phyloP scores from a whole-genome alignment of 805 yeast species.

The Phaffomyces antillensis region DNA sequence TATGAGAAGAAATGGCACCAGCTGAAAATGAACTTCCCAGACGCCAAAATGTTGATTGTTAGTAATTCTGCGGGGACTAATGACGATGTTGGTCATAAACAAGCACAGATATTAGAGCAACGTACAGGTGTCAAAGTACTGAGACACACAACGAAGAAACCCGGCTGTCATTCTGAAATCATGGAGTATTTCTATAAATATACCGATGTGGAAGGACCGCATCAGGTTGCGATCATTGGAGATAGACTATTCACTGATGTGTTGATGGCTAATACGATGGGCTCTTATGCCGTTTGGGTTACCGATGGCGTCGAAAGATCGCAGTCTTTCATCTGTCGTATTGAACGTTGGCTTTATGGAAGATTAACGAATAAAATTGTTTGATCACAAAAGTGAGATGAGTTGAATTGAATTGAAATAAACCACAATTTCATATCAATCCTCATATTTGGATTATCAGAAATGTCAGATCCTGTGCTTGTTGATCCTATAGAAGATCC shows the following conservation, averaged over 20 bases:
- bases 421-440: background rate
- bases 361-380: constrained; percentile 3
- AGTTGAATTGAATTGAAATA: background rate
- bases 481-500: background rate
- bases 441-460: too few species aligned
- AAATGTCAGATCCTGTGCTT: background rate
- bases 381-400: background rate
- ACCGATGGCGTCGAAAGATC: constrained; percentile 64
- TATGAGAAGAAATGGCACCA: constrained; percentile 50
- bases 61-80: constrained; percentile 91
- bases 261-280: constrained; percentile 92
- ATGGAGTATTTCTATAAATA: constrained; percentile 46
- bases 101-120: constrained; percentile 56
- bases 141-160: constrained; percentile 70
- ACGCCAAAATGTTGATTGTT: constrained; percentile 61
- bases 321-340: constrained; percentile 39
- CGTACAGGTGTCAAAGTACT: constrained; percentile 64
- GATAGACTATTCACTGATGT: constrained; percentile 90
- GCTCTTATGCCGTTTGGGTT: constrained; percentile 79
- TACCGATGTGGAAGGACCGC: constrained; percentile 36
- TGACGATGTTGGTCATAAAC: constrained; percentile 53
- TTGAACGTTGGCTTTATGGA: constrained; percentile 37
- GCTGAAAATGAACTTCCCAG: constrained; percentile 53
- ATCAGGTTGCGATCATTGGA: constrained; percentile 79
- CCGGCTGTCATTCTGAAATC: constrained; percentile 72